Evolutionary conservation across 805 yeast genomes (phyloP), one percentile per base, ranked within the genome.

Genomic region (Schwanniomyces polymorphus): DNA sequence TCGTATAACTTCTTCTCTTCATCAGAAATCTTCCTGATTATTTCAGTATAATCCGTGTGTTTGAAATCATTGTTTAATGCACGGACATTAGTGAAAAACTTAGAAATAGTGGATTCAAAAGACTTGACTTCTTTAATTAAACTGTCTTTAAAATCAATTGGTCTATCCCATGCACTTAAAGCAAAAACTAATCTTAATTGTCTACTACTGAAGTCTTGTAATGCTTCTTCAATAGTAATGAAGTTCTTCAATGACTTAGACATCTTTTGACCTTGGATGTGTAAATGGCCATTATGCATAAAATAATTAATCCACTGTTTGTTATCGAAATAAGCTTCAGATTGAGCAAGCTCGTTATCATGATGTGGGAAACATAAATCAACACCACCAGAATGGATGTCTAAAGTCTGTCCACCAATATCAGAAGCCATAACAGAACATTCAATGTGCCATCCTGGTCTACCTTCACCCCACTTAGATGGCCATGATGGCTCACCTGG

Each of bases 381-480:
- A 45, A 94, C 83, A 54, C 99, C 99, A 48, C 99, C 99, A 14
- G 96, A 85, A 65, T 94, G 99, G 55, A 94, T 89, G 67, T 94
- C 99, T 79, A 94, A 87, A 49, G 78, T 76, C 17, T 80, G 68
- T 4, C 98, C 98, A 33, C 88, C 78, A 41, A 91, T 79, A 56
- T 91, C 96, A 44, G 91, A 80, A 1, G 98, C 98, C 99, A 94
- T 94, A 17, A 94, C 99, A 7, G 97, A 91, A 78, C 99, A 94
- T 71, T 94, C 99, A 65, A 94, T 94, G 66, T 94, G 99, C 99
- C 99, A 94, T 4, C 99, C 99, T 11, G 99, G 99, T 66, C 99
- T 85, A 44, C 99, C 99, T 49, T 76, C 76, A 23, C 99, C 99
- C 98, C 98, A 94, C 25, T 92, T 91, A 2, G 97, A 89, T 5